Evolutionary conservation across 2,329 filamentous ascomycete species (phyloP).

Genomic region (Arachnomyces sp.): DNA sequence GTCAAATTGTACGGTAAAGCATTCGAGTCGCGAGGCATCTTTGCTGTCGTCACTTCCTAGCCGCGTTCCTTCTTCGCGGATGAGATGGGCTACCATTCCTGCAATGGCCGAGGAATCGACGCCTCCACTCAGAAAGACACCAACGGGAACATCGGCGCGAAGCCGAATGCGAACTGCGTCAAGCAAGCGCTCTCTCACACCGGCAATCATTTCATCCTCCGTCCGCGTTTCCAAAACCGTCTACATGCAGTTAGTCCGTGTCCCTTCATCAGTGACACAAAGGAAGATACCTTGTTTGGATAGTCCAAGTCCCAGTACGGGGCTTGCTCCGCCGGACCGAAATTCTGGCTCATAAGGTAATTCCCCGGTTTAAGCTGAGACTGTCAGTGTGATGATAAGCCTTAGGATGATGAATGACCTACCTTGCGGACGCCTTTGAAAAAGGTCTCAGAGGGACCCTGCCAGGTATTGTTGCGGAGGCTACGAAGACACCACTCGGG

Average conservation of each 20-base stretch:
- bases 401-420: neutral
- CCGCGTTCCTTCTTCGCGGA: slow-evolving; percentile 39
- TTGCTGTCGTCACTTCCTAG: slow-evolving; percentile 40
- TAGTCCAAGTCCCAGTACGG: slow-evolving; percentile 50
- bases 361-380: slow-evolving; percentile 38
- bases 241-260: slow-evolving; percentile 11
- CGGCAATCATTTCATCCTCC: slow-evolving; percentile 45
- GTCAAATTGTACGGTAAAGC: slow-evolving; percentile 49
- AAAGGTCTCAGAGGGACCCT: slow-evolving; percentile 39
- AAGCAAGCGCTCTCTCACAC: slow-evolving; percentile 43
- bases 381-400: neutral
- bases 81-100: slow-evolving; percentile 48
- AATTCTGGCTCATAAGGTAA: slow-evolving; percentile 35
- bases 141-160: slow-evolving; percentile 51
- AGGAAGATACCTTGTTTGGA: slow-evolving; percentile 40
- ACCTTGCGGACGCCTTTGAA: slow-evolving; percentile 45
- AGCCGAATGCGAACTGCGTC: slow-evolving; percentile 48
- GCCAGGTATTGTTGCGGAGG: slow-evolving; percentile 39
- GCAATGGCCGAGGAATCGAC: slow-evolving; percentile 52
- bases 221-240: slow-evolving; percentile 35
- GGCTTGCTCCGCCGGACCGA: slow-evolving; percentile 31
- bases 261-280: slow-evolving; percentile 6
- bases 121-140: slow-evolving; percentile 51
- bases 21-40: slow-evolving; percentile 29
- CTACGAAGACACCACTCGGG: slow-evolving; percentile 47